phyloP scores from a whole-genome alignment of 192 early-diverging fungal genomes.

The Mortierella alpina region DNA sequence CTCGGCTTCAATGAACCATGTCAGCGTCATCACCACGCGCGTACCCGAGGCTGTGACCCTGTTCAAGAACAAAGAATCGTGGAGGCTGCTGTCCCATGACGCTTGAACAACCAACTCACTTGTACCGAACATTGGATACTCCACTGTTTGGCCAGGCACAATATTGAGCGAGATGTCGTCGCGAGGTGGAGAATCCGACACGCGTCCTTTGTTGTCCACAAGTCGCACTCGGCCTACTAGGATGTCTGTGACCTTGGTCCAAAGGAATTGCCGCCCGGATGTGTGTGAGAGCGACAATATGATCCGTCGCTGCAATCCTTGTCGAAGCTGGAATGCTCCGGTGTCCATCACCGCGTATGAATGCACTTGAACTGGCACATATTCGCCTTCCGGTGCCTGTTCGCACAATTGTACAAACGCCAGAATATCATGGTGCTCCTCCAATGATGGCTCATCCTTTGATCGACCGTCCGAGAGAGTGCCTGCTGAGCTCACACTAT shows the following conservation, averaged over 20 bases:
- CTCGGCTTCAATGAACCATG: slow-evolving; percentile 66
- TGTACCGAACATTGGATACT: slow-evolving; percentile 70
- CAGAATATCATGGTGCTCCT: slow-evolving; percentile 75
- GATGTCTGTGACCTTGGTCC: slow-evolving; percentile 58
- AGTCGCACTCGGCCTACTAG: slow-evolving; percentile 59
- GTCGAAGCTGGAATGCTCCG: slow-evolving; percentile 72
- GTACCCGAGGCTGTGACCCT: slow-evolving; percentile 66
- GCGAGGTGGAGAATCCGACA: slow-evolving; percentile 62
- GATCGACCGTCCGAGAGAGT: slow-evolving; percentile 56
- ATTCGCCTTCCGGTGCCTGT: slow-evolving; percentile 69
- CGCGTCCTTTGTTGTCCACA: slow-evolving; percentile 69
- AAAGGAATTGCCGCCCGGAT: slow-evolving; percentile 71
- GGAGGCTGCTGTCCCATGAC: slow-evolving; percentile 83
- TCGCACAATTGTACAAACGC: slow-evolving; percentile 76
- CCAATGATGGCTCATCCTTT: slow-evolving; percentile 70
- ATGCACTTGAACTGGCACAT: slow-evolving; percentile 66
- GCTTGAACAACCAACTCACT: slow-evolving; percentile 65
- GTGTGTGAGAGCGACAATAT: slow-evolving; percentile 72
- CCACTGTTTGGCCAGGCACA: slow-evolving; percentile 57
- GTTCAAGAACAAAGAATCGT: slow-evolving; percentile 74
- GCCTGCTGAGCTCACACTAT: slow-evolving; percentile 51
- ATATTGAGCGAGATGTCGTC: slow-evolving; percentile 63
- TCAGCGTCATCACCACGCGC: slow-evolving; percentile 68
- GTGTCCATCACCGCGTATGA: slow-evolving; percentile 56
- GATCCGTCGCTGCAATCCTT: slow-evolving; percentile 81